Evolutionary conservation across 805 yeast genomes (phyloP).

Genomic region (Pichia nanzhaoensis): DNA sequence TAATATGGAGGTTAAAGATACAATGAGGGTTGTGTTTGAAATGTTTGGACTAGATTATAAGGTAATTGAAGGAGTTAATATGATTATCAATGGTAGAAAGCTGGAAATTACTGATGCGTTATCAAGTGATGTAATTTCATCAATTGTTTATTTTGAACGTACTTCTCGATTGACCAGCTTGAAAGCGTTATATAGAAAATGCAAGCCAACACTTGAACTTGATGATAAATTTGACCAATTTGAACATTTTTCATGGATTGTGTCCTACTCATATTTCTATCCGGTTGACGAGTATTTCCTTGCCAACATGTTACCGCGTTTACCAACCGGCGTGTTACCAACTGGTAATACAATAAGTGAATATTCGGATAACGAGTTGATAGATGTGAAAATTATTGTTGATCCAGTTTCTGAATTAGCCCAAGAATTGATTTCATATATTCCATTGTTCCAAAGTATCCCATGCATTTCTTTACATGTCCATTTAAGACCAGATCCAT

Average conservation of each 20-base stretch:
- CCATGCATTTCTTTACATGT: slow-evolving; percentile 49
- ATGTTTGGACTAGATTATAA: slow-evolving; percentile 3
- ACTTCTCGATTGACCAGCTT: slow-evolving; percentile 6
- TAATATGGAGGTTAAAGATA: slow-evolving; percentile 2
- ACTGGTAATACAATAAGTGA: slow-evolving; percentile 6
- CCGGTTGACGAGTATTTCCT: slow-evolving; percentile 27
- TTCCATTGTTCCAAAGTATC: slow-evolving; percentile 32
- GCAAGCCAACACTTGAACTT: background rate
- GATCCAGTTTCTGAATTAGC: slow-evolving; percentile 71
- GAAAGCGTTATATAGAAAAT: background rate
- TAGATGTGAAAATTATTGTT: slow-evolving; percentile 54
- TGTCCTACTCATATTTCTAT: slow-evolving; percentile 20
- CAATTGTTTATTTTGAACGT: slow-evolving; percentile 12
- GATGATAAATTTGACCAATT: slow-evolving; percentile 10
- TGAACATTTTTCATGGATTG: slow-evolving; percentile 21
- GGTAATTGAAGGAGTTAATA: background rate
- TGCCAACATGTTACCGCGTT: slow-evolving; percentile 19
- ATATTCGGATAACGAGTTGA: slow-evolving; percentile 3
- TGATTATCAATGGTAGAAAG: slow-evolving; percentile 45
- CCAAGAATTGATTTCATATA: slow-evolving; percentile 51
- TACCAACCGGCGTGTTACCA: slow-evolving; percentile 11
- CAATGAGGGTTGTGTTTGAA: background rate
- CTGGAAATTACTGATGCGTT: slow-evolving; percentile 21
- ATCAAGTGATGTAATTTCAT: slow-evolving; percentile 1
- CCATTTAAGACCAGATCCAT: slow-evolving; percentile 45